Percentiles rank a stretch among this genome's conserved stretches.
Conservation (phyloP, 2,329 filamentous ascomycete species). For the Trichophyton benhamiae region DNA sequence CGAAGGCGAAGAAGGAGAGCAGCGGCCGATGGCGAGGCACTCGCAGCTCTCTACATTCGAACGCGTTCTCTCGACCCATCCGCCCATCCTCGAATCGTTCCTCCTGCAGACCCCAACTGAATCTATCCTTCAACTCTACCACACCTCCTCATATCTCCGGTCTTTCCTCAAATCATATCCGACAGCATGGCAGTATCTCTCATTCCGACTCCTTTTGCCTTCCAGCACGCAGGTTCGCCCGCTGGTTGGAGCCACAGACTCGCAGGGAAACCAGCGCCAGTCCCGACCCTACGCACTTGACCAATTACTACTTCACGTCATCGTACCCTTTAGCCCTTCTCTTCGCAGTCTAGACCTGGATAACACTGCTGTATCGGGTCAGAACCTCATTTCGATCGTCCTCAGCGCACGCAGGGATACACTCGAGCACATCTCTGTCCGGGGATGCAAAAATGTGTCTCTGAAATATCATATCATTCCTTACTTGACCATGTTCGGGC, state of each 20-base stretch:
- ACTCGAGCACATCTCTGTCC: conserved; percentile 47
- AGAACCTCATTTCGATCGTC: conserved; percentile 44
- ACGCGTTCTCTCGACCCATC: conserved; percentile 43
- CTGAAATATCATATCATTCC: conserved; percentile 53
- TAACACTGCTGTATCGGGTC: conserved; percentile 49
- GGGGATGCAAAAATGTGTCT: conserved; percentile 52
- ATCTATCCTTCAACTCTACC: conserved; percentile 46
- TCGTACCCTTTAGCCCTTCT: conserved; percentile 45
- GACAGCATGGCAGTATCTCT: conserved; percentile 48
- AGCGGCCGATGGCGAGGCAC: conserved; percentile 18
- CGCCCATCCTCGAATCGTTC: conserved; percentile 47
- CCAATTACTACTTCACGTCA: conserved; percentile 43
- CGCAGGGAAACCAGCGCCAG: conserved; percentile 31
- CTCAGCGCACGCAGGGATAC: conserved; percentile 43
- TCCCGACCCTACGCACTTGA: conserved; percentile 48
- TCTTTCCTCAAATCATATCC: conserved; percentile 45
- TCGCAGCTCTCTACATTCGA: conserved; percentile 38
- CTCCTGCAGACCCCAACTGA: conserved; percentile 45
- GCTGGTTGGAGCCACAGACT: conserved; percentile 22
- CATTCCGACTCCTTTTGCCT: conserved; percentile 41
- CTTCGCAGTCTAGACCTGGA: conserved; percentile 47
- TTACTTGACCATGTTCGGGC: conserved; percentile 39
- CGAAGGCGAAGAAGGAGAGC: conserved; percentile 17
- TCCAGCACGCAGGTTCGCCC: conserved; percentile 28
- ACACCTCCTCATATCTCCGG: conserved; percentile 45